phyloP scores from a whole-genome alignment of 108 stramenopile species.

The Cyclotella kingstonii region DNA sequence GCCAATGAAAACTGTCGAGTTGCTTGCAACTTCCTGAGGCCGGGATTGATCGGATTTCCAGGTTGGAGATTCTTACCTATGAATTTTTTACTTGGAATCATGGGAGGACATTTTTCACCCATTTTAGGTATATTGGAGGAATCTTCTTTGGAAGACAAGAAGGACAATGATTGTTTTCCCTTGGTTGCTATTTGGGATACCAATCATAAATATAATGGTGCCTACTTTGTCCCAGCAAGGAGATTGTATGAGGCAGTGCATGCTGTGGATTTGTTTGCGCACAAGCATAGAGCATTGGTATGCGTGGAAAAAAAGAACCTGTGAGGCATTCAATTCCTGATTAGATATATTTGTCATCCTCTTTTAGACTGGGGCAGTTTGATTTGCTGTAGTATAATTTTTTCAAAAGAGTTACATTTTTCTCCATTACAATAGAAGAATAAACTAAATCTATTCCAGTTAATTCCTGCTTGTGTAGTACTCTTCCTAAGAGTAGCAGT shows the following conservation, averaged over 20 bases:
- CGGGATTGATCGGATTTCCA: conserved; percentile 30
- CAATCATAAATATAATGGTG: conserved; percentile 39
- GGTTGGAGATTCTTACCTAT: conserved; percentile 23
- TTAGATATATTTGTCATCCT: too few species aligned
- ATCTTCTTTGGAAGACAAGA: not conserved
- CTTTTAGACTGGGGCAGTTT: too few species aligned
- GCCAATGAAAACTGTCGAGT: conserved; percentile 23
- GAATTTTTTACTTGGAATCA: conserved; percentile 22
- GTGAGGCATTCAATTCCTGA: too few species aligned
- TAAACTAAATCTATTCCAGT: too few species aligned
- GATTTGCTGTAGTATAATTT: too few species aligned
- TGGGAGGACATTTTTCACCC: conserved; percentile 46
- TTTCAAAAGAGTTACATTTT: too few species aligned
- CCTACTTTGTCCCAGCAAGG: conserved; percentile 36
- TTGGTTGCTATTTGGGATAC: conserved; percentile 39
- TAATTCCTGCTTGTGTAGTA: too few species aligned
- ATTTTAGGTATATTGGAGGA: conserved; percentile 37
- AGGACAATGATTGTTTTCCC: conserved; percentile 9
- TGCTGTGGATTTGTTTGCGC: conserved; percentile 25
- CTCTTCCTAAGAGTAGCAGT: too few species aligned
- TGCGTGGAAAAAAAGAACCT: conserved; percentile 28
- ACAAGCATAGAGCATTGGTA: conserved; percentile 37
- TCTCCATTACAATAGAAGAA: too few species aligned
- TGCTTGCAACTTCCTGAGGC: conserved; percentile 36
- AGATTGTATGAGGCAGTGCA: conserved; percentile 35